Evolutionary conservation across 2,329 filamentous ascomycete genomes (phyloP), one percentile per base, ranked within the genome.

Genomic region (Cercospora nicotianae): DNA sequence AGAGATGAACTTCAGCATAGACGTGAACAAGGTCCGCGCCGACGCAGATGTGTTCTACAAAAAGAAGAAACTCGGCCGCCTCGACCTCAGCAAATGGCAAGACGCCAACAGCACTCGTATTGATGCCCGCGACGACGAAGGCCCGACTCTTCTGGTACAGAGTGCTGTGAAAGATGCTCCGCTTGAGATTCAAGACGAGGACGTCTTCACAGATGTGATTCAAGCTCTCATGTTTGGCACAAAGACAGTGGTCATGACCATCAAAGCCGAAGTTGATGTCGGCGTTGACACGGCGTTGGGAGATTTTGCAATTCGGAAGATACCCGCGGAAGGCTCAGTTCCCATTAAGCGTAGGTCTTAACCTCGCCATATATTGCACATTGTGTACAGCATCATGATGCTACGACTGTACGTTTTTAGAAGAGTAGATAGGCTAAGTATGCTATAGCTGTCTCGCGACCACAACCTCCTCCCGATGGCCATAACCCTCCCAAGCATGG

Each of bases 321-420:
- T 99, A 75, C 94, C 94, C 59, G 93, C 79, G 53, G 86, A 93
- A 83, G 94, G 95, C 74, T 87, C 90, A 76, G 89, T 99, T 77
- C 91, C 91, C 81, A 88, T 98, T 83, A 96, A 96, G 87, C 91
- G 93, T 97, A 90, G 89, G 94, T 92, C 73, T 63, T 73, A 67
- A 70, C 64, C 68, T 69, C 62, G 60, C 67, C 66, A 60, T 65
- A 61, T 20, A 16, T 61, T 39, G 20, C 60, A 63, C 63, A 65
- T 48, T 42, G 66, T 66, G 60, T 63, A 63, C 60, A 67, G 66
- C 62, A 68, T 66, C 48, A 66, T 55, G 57, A 63, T 60, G 51
- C 51, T 60, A 65, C 57, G 55, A 60, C 23, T 60, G 63, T 51
- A 65, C 36, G 60, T 48, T 42, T 59, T 67, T 26, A 57, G 39